Base-by-base conservation (phyloP, 805 yeast species). In the Kodamaea hsintzibuensis region DNA sequence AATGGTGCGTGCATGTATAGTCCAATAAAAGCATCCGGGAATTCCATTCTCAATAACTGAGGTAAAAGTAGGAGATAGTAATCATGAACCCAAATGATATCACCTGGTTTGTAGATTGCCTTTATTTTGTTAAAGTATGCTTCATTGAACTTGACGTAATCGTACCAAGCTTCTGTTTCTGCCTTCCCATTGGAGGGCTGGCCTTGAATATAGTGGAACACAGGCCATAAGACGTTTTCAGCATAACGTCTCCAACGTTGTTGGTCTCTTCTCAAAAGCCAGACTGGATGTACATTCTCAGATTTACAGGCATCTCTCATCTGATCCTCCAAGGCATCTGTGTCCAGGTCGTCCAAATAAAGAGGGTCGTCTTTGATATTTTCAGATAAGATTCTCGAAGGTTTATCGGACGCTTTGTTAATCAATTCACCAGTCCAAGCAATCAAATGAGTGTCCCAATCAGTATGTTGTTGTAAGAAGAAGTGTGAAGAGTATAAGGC, bases 371-470 rank as follows among this genome's bases (percentile, higher is more conserved):
- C 63, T 51, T 77, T 74, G 44, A 74, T 67, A 54, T 72, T 67
- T 9, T 51, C 54, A 2, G 54, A 18, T 12, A 49, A 30, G 27
- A 38, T 46, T 27, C 47, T 25, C 16, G 10, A 7, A 9, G 42
- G 50, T 6, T 35, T 13, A n/a, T 70, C 77, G 44, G 58, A 49
- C 44, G 58, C 51, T 53, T 67, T 65, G 60, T 72, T 71, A 42
- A 70, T 69, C 56, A 95, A 76, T 69, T 91, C 98, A 46, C 99
- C 99, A 0, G 98, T 89, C 99, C 99, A 95, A 1, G 91, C 98
- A 50, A 95, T 84, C 49, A 90, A 72, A 60, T 91, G 89, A 46
- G 92, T 86, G 57, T 91, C 96, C 95, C 97, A 93, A 18, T 84
- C 81, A 0, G 92, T 81, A 46, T 84, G 82, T 53, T 81, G 81